Evolutionary conservation across 208 protist species (phyloP).

Genomic region (Trypanosoma avium): DNA sequence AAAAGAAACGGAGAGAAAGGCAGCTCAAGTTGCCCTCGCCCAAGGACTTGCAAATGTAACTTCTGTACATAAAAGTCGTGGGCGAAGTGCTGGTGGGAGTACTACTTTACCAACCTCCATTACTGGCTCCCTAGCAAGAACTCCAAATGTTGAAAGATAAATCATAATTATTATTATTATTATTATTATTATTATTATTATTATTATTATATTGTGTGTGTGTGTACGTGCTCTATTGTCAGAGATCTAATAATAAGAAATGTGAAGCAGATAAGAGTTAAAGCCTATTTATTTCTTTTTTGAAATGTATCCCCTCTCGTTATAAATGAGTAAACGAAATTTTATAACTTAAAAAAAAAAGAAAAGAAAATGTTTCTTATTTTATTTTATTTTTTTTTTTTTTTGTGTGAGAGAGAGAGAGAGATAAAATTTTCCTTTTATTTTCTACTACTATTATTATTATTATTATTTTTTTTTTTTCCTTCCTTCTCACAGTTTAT

Average conservation of each 20-base stretch:
- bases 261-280: not conserved
- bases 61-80: conserved; percentile 11
- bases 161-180: conserved; percentile 4
- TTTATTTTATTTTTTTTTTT: too few relatives aligned
- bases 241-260: not conserved
- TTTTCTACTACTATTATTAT: too few relatives aligned
- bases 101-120: not conserved
- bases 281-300: conserved; percentile 6
- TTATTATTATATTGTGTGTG: not conserved
- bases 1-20: conserved; percentile 58
- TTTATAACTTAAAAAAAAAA: too few relatives aligned
- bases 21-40: conserved; percentile 51
- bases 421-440: too few relatives aligned
- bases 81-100: conserved; percentile 5
- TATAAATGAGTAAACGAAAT: too few relatives aligned
- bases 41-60: conserved; percentile 33
- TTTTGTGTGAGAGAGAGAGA: too few relatives aligned
- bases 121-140: conserved; percentile 15
- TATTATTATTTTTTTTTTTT: too few relatives aligned
- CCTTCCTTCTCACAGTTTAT: too few relatives aligned
- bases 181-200: conserved; percentile 25
- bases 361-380: too few relatives aligned
- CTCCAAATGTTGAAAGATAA: not conserved
- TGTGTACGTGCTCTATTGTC: not conserved
- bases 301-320: too few relatives aligned